Percentiles rank a stretch among this genome's conserved stretches.
phyloP scores from a whole-genome alignment of 192 early-diverging fungal species.

The Bifiguratus adelaidae region DNA sequence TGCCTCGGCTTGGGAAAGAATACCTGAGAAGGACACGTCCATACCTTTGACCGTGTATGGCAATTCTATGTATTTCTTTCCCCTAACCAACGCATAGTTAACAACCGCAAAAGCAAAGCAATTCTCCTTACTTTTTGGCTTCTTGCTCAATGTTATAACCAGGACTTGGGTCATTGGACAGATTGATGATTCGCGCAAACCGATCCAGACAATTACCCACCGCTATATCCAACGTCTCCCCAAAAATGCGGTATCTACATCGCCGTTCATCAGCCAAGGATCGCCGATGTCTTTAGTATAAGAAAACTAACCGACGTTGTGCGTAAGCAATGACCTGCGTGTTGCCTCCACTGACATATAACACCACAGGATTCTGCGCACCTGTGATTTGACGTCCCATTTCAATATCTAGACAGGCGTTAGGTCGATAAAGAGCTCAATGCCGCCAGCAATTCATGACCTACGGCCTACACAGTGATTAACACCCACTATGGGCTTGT shows the following conservation, averaged over 20 bases:
- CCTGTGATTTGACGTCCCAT: slow-evolving; percentile 97
- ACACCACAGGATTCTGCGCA: slow-evolving; percentile 86
- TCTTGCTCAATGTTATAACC: slow-evolving; percentile 97
- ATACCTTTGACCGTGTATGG: slow-evolving; percentile 99
- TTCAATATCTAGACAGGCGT: slow-evolving; percentile 65
- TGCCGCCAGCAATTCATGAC: neutral
- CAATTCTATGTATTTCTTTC: slow-evolving; percentile 74
- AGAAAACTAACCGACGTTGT: slow-evolving; percentile 50
- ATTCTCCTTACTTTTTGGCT: slow-evolving; percentile 64
- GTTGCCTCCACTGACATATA: slow-evolving; percentile 97
- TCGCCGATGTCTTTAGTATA: neutral
- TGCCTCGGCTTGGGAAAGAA: slow-evolving; percentile 82
- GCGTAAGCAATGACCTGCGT: slow-evolving; percentile 99
- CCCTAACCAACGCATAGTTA: slow-evolving; percentile 33
- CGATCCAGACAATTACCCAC: slow-evolving; percentile 97
- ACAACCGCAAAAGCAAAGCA: neutral
- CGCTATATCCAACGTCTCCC: slow-evolving; percentile 96
- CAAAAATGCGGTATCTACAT: slow-evolving; percentile 85
- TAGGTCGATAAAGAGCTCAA: neutral
- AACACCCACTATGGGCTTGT: slow-evolving; percentile 85
- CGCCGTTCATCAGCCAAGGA: neutral
- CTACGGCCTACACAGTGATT: slow-evolving; percentile 96
- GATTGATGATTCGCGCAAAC: slow-evolving; percentile 86
- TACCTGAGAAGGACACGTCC: slow-evolving; percentile 97
- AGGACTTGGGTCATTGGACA: slow-evolving; percentile 94